Conservation (phyloP, 108 stramenopile genomes). For the Asterionellopsis glacialis region DNA sequence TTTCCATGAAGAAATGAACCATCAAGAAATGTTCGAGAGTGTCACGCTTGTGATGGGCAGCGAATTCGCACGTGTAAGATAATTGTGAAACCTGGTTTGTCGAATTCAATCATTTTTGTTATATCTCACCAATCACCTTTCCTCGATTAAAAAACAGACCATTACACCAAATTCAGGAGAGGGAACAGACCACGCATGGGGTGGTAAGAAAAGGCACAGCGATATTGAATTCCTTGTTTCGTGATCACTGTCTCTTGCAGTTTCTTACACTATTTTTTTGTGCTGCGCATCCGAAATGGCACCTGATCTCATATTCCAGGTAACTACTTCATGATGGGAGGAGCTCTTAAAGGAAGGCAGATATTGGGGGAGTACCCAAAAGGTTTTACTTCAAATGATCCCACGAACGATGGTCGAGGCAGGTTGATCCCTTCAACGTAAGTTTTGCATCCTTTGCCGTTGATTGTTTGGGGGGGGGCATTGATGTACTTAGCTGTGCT, state of each 20-base stretch:
- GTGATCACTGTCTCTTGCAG: too few species aligned
- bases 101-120: too few species aligned
- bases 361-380: constrained; percentile 38
- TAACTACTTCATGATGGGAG: constrained; percentile 39
- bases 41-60: constrained; percentile 33
- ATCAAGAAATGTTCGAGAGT: constrained; percentile 39
- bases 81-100: too few species aligned
- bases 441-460: background rate
- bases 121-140: too few species aligned
- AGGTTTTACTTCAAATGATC: constrained; percentile 24
- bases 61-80: too few species aligned
- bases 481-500: too few species aligned
- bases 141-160: constrained; percentile 12
- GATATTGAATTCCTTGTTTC: too few species aligned
- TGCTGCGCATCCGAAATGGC: too few species aligned
- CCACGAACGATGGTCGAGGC: constrained; percentile 28
- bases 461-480: too few species aligned
- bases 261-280: too few species aligned
- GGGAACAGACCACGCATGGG: constrained; percentile 65
- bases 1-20: constrained; percentile 48
- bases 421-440: constrained; percentile 43
- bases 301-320: constrained; percentile 2
- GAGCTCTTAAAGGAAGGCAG: constrained; percentile 30
- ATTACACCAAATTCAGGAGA: constrained; percentile 31
- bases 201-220: constrained; percentile 25